Conservation (phyloP, 2,329 filamentous ascomycete genomes). For the Alternaria dauci region DNA sequence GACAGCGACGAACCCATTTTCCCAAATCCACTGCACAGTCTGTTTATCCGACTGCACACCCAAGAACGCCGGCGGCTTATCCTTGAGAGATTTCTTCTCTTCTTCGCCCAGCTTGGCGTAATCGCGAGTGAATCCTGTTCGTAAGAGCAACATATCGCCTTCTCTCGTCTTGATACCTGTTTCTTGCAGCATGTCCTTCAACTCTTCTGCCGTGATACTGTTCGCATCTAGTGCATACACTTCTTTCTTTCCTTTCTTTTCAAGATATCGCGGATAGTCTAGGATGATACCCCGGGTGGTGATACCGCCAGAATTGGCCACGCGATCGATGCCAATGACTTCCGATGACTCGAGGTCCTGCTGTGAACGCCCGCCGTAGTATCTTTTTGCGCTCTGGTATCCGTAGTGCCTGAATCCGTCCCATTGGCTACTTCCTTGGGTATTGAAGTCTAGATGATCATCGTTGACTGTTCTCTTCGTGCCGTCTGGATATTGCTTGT, state of each 20-base stretch:
- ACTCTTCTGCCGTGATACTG: constrained; percentile 28
- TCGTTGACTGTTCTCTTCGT: constrained; percentile 47
- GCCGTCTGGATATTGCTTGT: constrained; percentile 39
- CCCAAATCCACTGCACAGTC: constrained; percentile 58
- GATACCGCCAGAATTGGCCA: constrained; percentile 42
- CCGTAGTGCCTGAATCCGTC: constrained; percentile 54
- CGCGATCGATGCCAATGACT: constrained; percentile 54
- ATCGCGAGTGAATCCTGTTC: constrained; percentile 50
- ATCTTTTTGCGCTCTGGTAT: constrained; percentile 53
- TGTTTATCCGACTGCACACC: constrained; percentile 53
- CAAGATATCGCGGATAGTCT: constrained; percentile 44
- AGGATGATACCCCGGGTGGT: constrained; percentile 41
- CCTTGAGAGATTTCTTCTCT: constrained; percentile 38
- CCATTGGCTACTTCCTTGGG: constrained; percentile 51
- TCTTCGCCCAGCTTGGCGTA: constrained; percentile 39
- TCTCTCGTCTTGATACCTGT: constrained; percentile 47
- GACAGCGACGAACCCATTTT: constrained; percentile 56
- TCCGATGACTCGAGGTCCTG: constrained; percentile 49
- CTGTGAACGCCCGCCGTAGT: constrained; percentile 54
- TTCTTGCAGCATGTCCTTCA: constrained; percentile 46
- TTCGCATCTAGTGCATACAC: constrained; percentile 36
- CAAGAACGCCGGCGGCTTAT: constrained; percentile 45
- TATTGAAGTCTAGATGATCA: constrained; percentile 50
- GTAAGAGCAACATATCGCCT: constrained; percentile 41
- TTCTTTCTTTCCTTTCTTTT: constrained; percentile 25